A percentile compares a stretch with the other conserved stretches of the same genome.
Conservation (phyloP, 768 basidiomycete species). For the Gymnopilus dilepis region DNA sequence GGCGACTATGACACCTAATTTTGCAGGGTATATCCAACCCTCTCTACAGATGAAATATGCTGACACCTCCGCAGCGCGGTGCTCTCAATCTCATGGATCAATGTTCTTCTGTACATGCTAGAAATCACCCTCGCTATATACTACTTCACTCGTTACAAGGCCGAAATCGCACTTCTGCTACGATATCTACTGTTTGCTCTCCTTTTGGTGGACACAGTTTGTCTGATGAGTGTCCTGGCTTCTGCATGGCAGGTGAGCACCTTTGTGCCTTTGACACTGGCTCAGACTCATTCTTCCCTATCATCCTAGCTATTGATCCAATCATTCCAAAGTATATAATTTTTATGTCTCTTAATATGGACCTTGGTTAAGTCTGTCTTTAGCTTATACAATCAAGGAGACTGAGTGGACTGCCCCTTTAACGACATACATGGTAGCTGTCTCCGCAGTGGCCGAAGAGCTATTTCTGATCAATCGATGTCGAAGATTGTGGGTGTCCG, state of each 20-base stretch:
- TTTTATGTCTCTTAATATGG: not conserved
- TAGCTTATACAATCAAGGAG: constrained; percentile 23
- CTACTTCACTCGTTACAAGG: constrained; percentile 28
- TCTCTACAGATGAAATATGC: too few relatives aligned
- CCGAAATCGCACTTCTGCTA: constrained; percentile 18
- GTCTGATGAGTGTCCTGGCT: constrained; percentile 25
- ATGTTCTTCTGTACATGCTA: constrained; percentile 28
- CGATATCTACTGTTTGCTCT: constrained; percentile 23
- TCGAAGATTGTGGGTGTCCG: constrained; percentile 24
- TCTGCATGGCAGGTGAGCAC: constrained; percentile 27
- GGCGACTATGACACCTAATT: constrained; percentile 15
- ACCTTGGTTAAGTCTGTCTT: not conserved
- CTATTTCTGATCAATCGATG: constrained; percentile 29
- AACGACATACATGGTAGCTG: constrained; percentile 24
- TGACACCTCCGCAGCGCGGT: constrained; percentile 17
- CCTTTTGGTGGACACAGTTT: constrained; percentile 26
- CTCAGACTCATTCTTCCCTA: not conserved
- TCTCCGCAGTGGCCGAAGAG: constrained; percentile 25
- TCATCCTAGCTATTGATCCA: constrained; percentile 22
- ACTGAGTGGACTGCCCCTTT: constrained; percentile 25
- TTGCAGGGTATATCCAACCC: constrained; percentile 15
- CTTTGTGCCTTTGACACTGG: not conserved
- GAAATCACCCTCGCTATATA: constrained; percentile 29
- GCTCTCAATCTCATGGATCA: constrained; percentile 30
- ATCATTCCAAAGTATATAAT: constrained; percentile 17